phyloP scores from a whole-genome alignment of 768 basidiomycete species.

The Suillus lakei region DNA sequence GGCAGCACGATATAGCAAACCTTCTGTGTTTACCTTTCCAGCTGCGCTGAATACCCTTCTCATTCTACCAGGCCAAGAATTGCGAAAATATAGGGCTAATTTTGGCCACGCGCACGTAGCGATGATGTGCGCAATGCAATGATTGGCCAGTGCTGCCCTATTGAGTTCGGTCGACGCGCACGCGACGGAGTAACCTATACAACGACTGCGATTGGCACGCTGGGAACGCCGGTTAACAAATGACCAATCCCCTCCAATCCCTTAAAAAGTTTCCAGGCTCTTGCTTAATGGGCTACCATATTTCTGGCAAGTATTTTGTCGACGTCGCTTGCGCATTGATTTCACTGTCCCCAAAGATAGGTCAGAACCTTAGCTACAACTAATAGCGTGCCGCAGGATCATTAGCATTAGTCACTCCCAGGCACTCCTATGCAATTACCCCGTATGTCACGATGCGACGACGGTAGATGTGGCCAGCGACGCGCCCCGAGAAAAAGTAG shows the following conservation, averaged over 20 bases:
- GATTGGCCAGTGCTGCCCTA: neutral
- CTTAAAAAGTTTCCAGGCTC: neutral
- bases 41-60: neutral
- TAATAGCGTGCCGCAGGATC: neutral
- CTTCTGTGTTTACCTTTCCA: neutral
- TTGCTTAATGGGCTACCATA: neutral
- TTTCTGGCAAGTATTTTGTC: neutral
- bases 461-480: neutral
- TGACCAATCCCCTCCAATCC: neutral
- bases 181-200: neutral
- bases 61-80: neutral
- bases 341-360: neutral
- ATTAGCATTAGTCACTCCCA: neutral
- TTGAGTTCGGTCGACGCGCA: neutral
- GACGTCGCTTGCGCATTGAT: too few relatives aligned
- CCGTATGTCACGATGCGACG: neutral
- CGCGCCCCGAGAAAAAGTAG: neutral
- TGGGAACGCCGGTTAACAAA: neutral
- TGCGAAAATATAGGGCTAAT: neutral
- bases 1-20: neutral
- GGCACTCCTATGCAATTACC: neutral
- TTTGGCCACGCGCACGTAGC: neutral
- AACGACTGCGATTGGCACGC: neutral
- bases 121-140: neutral
- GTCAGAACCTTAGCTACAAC: neutral